Percentiles rank a stretch among this genome's conserved stretches.
Evolutionary conservation across 177 flowering plant species (phyloP).

Genomic region (Vitis hybrid): DNA sequence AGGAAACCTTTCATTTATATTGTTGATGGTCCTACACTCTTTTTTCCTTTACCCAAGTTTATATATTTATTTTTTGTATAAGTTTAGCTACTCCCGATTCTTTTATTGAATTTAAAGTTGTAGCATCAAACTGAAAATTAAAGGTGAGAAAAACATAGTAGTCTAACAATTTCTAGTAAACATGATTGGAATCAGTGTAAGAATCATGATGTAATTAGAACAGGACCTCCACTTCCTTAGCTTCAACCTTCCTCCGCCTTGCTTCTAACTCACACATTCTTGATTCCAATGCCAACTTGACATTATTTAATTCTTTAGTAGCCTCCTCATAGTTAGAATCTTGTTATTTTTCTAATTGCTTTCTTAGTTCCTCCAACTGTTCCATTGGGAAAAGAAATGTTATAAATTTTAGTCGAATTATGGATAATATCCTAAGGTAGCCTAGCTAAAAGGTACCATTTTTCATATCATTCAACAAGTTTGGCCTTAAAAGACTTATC

Average conservation of each 20-base stretch:
- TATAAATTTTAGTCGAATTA: background rate
- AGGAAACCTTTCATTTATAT: too few relatives aligned
- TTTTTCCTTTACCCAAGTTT: too few relatives aligned
- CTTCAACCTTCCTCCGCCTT: slow-evolving; percentile 59
- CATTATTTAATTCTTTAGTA: slow-evolving; percentile 43
- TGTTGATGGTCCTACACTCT: too few relatives aligned
- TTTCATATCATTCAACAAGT: slow-evolving; percentile 63
- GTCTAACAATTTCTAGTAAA: background rate
- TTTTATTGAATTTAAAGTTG: slow-evolving; percentile 35
- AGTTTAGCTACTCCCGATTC: slow-evolving; percentile 51
- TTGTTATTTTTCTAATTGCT: slow-evolving; percentile 62
- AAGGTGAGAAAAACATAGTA: background rate
- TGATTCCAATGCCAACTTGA: slow-evolving; percentile 60
- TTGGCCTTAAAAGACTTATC: slow-evolving; percentile 76
- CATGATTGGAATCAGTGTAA: background rate
- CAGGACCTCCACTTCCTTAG: slow-evolving; percentile 64
- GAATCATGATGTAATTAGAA: background rate
- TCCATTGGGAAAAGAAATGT: slow-evolving; percentile 40
- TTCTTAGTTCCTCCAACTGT: slow-evolving; percentile 50
- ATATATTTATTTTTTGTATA: too few relatives aligned
- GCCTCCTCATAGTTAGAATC: slow-evolving; percentile 50
- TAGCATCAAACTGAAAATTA: slow-evolving; percentile 52
- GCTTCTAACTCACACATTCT: slow-evolving; percentile 44
- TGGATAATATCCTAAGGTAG: background rate
- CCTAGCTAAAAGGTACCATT: slow-evolving; percentile 41